These are phyloP conservation scores for Allomyces macrogynus DNA, from an alignment of 192 early-diverging fungal species.

Conservation along the genomic window DNA sequence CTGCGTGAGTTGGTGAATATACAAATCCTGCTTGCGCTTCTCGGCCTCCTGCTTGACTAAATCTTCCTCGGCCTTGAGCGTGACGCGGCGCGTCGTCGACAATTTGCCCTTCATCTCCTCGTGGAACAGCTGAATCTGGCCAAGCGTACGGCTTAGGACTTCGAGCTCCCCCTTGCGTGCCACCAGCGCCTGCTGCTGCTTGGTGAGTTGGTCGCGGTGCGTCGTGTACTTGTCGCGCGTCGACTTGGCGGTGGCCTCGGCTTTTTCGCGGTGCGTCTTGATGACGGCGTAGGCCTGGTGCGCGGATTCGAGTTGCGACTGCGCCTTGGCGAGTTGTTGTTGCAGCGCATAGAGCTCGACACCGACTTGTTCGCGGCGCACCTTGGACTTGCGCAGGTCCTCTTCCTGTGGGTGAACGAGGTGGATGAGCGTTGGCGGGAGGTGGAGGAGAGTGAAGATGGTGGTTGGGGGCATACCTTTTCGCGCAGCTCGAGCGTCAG, in stretches of 20 bases:
- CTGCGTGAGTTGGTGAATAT: conserved; percentile 32
- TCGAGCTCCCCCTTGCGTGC: conserved; percentile 35
- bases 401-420: conserved; percentile 16
- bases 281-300: conserved; percentile 25
- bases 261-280: conserved; percentile 22
- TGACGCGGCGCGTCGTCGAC: conserved; percentile 30
- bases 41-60: conserved; percentile 34
- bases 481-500: conserved; percentile 27
- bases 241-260: conserved; percentile 20
- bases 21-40: conserved; percentile 41
- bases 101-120: conserved; percentile 33
- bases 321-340: conserved; percentile 31
- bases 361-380: conserved; percentile 27
- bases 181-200: conserved; percentile 15
- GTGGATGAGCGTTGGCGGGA: background rate
- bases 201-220: conserved; percentile 18
- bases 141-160: conserved; percentile 29
- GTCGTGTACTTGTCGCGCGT: conserved; percentile 20
- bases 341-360: conserved; percentile 33
- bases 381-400: conserved; percentile 15
- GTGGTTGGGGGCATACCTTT: no score
- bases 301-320: conserved; percentile 25
- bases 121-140: conserved; percentile 38
- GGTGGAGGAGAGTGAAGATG: no score
- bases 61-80: conserved; percentile 41